Conservation (phyloP, 2,329 filamentous ascomycete genomes). For the Rhinocladiella similis region DNA sequence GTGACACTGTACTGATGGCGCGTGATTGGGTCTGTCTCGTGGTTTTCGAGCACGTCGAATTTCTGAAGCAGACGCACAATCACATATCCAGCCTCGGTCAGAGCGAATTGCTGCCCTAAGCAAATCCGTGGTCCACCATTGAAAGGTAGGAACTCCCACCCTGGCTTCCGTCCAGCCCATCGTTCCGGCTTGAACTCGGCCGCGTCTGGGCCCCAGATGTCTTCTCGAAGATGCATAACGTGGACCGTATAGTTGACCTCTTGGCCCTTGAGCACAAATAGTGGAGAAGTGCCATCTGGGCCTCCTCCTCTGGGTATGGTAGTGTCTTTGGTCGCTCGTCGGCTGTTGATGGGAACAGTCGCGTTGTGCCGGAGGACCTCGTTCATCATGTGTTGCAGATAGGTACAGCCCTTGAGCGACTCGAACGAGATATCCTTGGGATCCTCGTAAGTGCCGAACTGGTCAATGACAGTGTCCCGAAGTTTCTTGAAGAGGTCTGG, state of each 20-base stretch:
- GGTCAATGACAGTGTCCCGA: constrained; percentile 35
- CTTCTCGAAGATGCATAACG: constrained; percentile 51
- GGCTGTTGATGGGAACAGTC: constrained; percentile 48
- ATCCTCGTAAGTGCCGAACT: constrained; percentile 43
- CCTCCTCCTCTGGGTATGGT: constrained; percentile 58
- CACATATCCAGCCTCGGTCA: constrained; percentile 69
- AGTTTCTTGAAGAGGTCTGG: constrained; percentile 39
- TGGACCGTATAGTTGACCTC: constrained; percentile 46
- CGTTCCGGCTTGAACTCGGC: constrained; percentile 63
- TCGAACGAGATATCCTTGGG: constrained; percentile 44
- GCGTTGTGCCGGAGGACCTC: constrained; percentile 47
- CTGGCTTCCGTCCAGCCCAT: constrained; percentile 71
- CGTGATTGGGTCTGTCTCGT: constrained; percentile 18
- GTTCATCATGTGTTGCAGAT: constrained; percentile 34
- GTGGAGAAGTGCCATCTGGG: constrained; percentile 45
- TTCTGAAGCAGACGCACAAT: constrained; percentile 71
- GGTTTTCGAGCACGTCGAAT: constrained; percentile 61
- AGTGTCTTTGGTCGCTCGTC: constrained; percentile 42
- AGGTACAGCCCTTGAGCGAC: constrained; percentile 42
- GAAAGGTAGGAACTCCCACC: constrained; percentile 52
- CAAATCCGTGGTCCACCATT: constrained; percentile 31
- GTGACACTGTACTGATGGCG: constrained; percentile 26
- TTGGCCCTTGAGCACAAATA: constrained; percentile 45
- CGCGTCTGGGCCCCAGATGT: constrained; percentile 27
- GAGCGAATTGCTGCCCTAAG: constrained; percentile 66